These are phyloP conservation scores for Oleoguttula mirabilis DNA, from an alignment of 495 filamentous ascomycete species.

Conservation along the genomic window DNA sequence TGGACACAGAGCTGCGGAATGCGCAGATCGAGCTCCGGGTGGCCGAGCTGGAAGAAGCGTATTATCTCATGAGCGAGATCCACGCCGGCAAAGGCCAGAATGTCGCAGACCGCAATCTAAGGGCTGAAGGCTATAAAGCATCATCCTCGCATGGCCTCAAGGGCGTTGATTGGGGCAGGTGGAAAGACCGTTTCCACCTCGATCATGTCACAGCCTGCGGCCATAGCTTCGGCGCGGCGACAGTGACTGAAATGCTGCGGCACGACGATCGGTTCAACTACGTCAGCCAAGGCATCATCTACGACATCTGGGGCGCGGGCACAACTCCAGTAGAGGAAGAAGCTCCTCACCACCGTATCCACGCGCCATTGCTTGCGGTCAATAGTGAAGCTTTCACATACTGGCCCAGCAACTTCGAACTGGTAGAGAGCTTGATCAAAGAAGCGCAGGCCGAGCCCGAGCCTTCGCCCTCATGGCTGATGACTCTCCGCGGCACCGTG, in stretches of 20 bases:
- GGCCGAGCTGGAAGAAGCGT: constrained; percentile 35
- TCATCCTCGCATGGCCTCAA: constrained; percentile 38
- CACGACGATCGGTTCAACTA: constrained; percentile 37
- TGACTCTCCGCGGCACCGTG: constrained; percentile 47
- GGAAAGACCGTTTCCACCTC: constrained; percentile 28
- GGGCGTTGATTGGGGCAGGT: constrained; percentile 31
- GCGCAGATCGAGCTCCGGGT: constrained; percentile 34
- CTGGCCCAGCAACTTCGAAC: constrained; percentile 45
- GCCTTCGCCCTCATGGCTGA: constrained; percentile 37
- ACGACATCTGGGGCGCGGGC: constrained; percentile 44
- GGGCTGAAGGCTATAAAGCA: constrained; percentile 39
- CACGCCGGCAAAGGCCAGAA: constrained; percentile 24
- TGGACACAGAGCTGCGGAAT: constrained; percentile 32
- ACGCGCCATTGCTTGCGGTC: constrained; percentile 42
- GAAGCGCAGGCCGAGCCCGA: constrained; percentile 30
- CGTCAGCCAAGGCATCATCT: constrained; percentile 45
- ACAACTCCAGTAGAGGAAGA: constrained; percentile 24
- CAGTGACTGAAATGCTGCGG: constrained; percentile 32
- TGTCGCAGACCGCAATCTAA: constrained; percentile 35
- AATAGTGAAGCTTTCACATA: constrained; percentile 53
- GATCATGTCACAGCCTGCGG: constrained; percentile 27
- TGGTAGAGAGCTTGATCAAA: constrained; percentile 37
- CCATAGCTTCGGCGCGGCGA: constrained; percentile 34
- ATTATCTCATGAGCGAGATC: constrained; percentile 27
- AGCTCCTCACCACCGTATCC: constrained; percentile 30